Conservation (phyloP, 805 yeast species). For the Nakazawaea sp. region DNA sequence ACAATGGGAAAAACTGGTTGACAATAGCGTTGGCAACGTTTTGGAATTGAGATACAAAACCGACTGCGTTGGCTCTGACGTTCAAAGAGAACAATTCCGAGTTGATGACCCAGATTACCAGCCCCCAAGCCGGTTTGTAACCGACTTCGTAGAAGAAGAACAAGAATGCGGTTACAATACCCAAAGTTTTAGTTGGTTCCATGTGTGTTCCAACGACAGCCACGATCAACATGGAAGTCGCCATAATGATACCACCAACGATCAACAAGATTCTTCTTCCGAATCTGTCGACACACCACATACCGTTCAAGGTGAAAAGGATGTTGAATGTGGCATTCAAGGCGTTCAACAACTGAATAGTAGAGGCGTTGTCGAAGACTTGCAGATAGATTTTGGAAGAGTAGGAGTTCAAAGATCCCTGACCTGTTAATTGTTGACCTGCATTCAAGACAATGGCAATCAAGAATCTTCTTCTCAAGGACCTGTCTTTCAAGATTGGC, state of each 20-base stretch:
- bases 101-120: constrained; percentile 39
- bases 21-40: constrained; percentile 46
- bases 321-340: constrained; percentile 31
- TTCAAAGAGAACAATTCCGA: constrained; percentile 39
- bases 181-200: constrained; percentile 36
- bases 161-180: constrained; percentile 41
- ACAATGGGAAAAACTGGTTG: constrained; percentile 36
- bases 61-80: constrained; percentile 33
- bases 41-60: constrained; percentile 35
- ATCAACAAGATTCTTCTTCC: constrained; percentile 39
- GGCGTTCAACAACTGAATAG: constrained; percentile 35
- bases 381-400: constrained; percentile 45
- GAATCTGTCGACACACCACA: constrained; percentile 35
- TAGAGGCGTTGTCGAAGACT: constrained; percentile 33
- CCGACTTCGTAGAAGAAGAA: constrained; percentile 61
- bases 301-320: constrained; percentile 32
- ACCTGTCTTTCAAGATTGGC: constrained; percentile 30
- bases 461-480: constrained; percentile 31
- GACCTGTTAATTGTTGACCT: constrained; percentile 40
- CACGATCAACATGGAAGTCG: constrained; percentile 39
- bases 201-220: constrained; percentile 52
- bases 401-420: constrained; percentile 44
- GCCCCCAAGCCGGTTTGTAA: constrained; percentile 38
- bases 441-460: constrained; percentile 22
- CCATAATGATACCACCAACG: constrained; percentile 29